Evolutionary conservation across 495 filamentous ascomycete species (phyloP).

Genomic region (Aspergillus nanangensis): DNA sequence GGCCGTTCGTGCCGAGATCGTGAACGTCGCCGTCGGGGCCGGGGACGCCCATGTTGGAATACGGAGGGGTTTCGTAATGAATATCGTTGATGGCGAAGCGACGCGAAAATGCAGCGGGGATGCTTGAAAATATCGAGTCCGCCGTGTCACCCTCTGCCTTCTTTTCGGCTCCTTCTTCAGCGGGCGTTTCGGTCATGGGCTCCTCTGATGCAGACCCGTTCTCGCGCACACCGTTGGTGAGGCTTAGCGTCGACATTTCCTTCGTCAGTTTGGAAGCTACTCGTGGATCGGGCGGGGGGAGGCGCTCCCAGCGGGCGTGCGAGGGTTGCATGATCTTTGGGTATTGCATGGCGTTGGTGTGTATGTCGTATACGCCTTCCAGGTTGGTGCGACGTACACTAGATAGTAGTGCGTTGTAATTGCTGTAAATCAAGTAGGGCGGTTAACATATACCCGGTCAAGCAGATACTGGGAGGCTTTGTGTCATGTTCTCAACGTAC

Average conservation of each 20-base stretch:
- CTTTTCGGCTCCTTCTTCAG: constrained; percentile 4
- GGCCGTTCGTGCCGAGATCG: constrained; percentile 61
- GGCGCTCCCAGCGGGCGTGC: constrained; percentile 72
- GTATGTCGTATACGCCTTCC: constrained; percentile 82
- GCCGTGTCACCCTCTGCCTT: constrained; percentile 5
- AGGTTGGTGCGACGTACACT: constrained; percentile 60
- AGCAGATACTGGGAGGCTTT: constrained; percentile 4
- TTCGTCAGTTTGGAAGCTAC: constrained; percentile 24
- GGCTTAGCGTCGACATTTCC: constrained; percentile 33
- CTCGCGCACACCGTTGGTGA: constrained; percentile 28
- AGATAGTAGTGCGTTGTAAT: constrained; percentile 71
- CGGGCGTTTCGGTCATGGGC: constrained; percentile 11
- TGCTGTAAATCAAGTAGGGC: constrained; percentile 42
- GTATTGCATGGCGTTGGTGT: constrained; percentile 86
- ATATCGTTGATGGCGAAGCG: constrained; percentile 77
- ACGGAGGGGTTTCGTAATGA: constrained; percentile 55
- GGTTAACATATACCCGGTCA: constrained; percentile 18
- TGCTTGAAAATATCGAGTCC: constrained; percentile 51
- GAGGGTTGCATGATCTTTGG: constrained; percentile 88
- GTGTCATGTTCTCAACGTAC: constrained; percentile 48
- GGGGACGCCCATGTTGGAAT: constrained; percentile 55
- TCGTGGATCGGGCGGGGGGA: constrained; percentile 35
- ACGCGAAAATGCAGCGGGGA: constrained; percentile 60
- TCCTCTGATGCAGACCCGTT: no score
- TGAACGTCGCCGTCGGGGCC: constrained; percentile 58